phyloP scores from a whole-genome alignment of 1,284 basidiomycete species.

The Volvariella volvacea region DNA sequence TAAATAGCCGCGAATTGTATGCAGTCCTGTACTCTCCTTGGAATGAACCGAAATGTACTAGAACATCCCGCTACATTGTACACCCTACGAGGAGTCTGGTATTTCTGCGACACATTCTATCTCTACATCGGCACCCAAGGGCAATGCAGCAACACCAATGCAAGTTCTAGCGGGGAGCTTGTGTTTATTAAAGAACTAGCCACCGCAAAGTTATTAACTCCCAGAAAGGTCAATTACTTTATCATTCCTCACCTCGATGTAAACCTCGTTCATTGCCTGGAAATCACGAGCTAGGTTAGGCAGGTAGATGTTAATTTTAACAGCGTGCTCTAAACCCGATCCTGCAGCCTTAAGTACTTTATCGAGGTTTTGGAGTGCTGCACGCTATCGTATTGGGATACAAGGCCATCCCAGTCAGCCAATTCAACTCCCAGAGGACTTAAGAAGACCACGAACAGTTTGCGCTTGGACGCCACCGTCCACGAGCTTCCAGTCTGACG shows the following conservation, averaged over 20 bases:
- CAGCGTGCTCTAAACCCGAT: constrained; percentile 46
- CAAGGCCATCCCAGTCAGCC: too few relatives aligned
- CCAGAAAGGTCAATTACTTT: not conserved
- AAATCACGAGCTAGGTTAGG: constrained; percentile 46
- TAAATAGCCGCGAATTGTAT: too few relatives aligned
- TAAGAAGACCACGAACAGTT: constrained; percentile 30
- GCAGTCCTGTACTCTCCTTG: too few relatives aligned
- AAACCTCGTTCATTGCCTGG: constrained; percentile 45
- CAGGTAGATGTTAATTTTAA: constrained; percentile 61
- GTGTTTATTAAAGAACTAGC: constrained; percentile 44
- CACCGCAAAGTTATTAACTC: too few relatives aligned
- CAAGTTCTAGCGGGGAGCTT: constrained; percentile 60
- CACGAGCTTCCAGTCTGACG: constrained; percentile 40
- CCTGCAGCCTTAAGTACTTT: constrained; percentile 56
- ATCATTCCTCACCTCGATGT: constrained; percentile 32
- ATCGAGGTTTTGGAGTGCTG: constrained; percentile 51
- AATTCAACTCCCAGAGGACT: not conserved
- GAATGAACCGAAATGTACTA: too few relatives aligned
- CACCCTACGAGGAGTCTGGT: not conserved
- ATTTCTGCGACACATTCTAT: constrained; percentile 47
- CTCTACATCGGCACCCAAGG: constrained; percentile 56
- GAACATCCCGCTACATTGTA: too few relatives aligned
- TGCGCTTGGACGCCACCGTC: constrained; percentile 47
- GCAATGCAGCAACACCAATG: constrained; percentile 54
- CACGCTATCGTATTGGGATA: constrained; percentile 27